phyloP scores from a whole-genome alignment of 1,284 basidiomycete species.

The Ganoderma leucocontextum region DNA sequence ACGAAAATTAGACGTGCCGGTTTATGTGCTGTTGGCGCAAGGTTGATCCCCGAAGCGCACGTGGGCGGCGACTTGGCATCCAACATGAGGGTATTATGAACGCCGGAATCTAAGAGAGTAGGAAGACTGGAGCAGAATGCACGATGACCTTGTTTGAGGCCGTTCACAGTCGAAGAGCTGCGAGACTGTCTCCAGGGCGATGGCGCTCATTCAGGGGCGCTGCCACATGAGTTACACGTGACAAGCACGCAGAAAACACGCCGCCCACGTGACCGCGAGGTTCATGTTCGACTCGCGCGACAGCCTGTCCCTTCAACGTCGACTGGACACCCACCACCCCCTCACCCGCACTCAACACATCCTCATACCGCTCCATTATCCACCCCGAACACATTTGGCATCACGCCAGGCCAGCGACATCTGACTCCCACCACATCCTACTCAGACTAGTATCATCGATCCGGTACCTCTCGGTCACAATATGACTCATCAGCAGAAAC shows the following conservation, averaged over 20 bases:
- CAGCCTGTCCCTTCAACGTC: slow-evolving; percentile 10
- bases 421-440: slow-evolving; percentile 7
- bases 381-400: neutral
- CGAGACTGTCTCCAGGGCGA: neutral
- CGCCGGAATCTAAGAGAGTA: neutral
- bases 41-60: neutral
- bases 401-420: neutral
- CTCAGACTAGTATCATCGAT: slow-evolving; percentile 22
- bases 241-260: slow-evolving; percentile 25
- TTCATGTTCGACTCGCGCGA: slow-evolving; percentile 33
- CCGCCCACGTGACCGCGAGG: slow-evolving; percentile 41
- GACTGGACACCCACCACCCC: slow-evolving; percentile 10
- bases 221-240: slow-evolving; percentile 23
- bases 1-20: neutral
- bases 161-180: neutral
- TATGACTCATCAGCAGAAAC: slow-evolving; percentile 18
- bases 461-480: slow-evolving; percentile 11
- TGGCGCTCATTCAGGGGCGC: neutral
- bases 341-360: neutral
- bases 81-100: neutral
- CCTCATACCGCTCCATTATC: neutral
- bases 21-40: neutral
- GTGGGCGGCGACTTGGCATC: neutral
- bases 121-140: neutral
- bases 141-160: neutral